Conservation (phyloP, 345 rosid species). For the Populus davidiana region DNA sequence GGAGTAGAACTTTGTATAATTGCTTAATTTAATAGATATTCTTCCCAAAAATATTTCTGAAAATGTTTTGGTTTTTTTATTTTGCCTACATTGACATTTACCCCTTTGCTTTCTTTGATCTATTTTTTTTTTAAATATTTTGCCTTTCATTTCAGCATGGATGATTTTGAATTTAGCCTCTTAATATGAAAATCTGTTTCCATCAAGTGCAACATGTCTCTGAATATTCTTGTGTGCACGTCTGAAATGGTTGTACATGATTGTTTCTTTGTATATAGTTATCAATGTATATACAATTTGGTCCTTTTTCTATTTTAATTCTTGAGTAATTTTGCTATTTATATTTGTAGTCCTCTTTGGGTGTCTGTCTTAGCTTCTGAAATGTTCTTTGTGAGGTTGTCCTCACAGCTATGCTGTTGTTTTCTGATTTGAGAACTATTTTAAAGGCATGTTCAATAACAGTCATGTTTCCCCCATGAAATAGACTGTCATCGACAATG, state of each 20-base stretch:
- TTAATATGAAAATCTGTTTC: too few species aligned
- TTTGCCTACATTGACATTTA: neutral
- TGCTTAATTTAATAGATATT: neutral
- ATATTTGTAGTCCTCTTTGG: neutral
- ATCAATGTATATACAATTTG: neutral
- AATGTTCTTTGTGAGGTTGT: neutral
- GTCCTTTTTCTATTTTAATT: neutral
- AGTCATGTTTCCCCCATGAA: too few species aligned
- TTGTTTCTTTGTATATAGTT: neutral
- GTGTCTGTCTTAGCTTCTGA: neutral
- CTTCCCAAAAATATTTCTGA: neutral
- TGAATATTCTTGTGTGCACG: neutral
- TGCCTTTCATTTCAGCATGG: neutral
- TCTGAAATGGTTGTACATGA: neutral
- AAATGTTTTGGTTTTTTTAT: neutral
- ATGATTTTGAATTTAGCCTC: neutral
- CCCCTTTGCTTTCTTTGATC: neutral
- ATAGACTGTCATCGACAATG: too few species aligned
- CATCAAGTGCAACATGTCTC: neutral
- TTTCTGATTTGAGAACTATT: too few species aligned
- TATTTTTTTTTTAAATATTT: too few species aligned
- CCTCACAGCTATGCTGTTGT: too few species aligned
- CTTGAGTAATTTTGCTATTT: neutral
- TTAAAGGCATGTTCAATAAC: too few species aligned
- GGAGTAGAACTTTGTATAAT: slow-evolving; percentile 23